Conservation (phyloP, 2,329 filamentous ascomycete species). For the Pseudocercospora fijiensis region DNA sequence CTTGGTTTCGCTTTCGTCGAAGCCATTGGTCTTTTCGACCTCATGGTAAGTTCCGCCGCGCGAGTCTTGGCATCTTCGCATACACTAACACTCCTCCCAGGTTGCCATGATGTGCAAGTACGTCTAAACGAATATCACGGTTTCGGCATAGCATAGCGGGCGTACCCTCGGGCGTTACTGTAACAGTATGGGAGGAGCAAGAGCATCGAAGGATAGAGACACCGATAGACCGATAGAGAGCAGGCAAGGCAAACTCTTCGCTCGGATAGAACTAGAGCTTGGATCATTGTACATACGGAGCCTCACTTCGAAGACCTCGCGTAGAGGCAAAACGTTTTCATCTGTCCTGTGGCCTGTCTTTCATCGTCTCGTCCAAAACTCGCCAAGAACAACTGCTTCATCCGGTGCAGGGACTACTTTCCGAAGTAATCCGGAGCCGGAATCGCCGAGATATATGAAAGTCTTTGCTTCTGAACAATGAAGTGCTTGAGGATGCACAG, state of each 20-base stretch:
- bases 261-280: slow-evolving; percentile 8
- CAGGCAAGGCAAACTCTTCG: slow-evolving; percentile 5
- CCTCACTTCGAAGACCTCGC: slow-evolving; percentile 5
- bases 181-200: slow-evolving; percentile 29
- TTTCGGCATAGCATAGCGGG: slow-evolving; percentile 25
- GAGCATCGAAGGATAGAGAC: slow-evolving; percentile 24
- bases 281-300: slow-evolving; percentile 7
- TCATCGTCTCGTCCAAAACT: background rate
- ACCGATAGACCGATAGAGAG: slow-evolving; percentile 21
- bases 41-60: background rate
- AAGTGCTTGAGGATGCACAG: too few species aligned
- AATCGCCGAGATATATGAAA: too few species aligned
- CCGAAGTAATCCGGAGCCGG: too few species aligned
- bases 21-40: slow-evolving; percentile 63
- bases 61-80: background rate
- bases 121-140: slow-evolving; percentile 36
- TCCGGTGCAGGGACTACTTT: too few species aligned
- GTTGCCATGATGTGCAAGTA: slow-evolving; percentile 87
- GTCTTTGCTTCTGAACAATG: too few species aligned
- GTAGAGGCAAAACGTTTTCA: slow-evolving; percentile 4
- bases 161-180: slow-evolving; percentile 18
- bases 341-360: background rate
- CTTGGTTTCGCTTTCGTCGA: slow-evolving; percentile 94
- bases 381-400: too few species aligned
- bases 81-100: slow-evolving; percentile 33